Evolutionary conservation across 2,329 filamentous ascomycete species (phyloP).

Genomic region (Ascochyta koolunga): DNA sequence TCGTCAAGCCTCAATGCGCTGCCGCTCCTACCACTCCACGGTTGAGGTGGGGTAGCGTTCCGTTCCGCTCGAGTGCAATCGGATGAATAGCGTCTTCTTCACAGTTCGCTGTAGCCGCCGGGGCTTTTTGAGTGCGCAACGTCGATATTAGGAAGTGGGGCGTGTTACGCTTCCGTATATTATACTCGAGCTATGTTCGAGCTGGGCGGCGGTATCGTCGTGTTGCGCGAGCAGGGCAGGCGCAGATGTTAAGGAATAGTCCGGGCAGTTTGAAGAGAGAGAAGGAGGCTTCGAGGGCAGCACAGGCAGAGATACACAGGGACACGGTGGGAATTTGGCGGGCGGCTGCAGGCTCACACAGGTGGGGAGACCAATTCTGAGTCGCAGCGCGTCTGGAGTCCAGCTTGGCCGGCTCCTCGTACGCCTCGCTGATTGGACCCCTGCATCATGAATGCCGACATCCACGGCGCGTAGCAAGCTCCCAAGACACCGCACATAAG

Average conservation of each 20-base stretch:
- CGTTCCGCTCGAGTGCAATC: constrained; percentile 29
- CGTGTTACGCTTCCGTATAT: constrained; percentile 19
- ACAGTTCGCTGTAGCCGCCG: constrained; percentile 36
- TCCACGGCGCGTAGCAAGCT: constrained; percentile 42
- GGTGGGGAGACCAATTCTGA: constrained; percentile 48
- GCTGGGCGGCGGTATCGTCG: constrained; percentile 13
- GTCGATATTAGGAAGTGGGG: constrained; percentile 21
- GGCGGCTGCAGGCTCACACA: constrained; percentile 44
- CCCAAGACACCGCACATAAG: constrained; percentile 30
- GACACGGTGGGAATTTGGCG: constrained; percentile 39
- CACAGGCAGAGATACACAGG: constrained; percentile 36
- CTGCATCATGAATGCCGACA: constrained; percentile 31
- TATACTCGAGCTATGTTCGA: constrained; percentile 19
- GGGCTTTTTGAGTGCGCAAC: constrained; percentile 29
- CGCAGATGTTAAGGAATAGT: constrained; percentile 33
- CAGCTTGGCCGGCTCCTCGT: constrained; percentile 40
- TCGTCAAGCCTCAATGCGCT: constrained; percentile 43
- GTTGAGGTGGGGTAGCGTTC: constrained; percentile 24
- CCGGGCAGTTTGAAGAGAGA: constrained; percentile 26
- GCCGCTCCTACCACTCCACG: constrained; percentile 35
- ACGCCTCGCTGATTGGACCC: constrained; percentile 36
- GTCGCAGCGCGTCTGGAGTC: constrained; percentile 44
- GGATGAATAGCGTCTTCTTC: constrained; percentile 21
- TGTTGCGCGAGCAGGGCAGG: constrained; percentile 16
- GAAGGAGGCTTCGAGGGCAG: constrained; percentile 37